Evolutionary conservation across 805 yeast genomes (phyloP).

Genomic region (Wickerhamiella siamensis): DNA sequence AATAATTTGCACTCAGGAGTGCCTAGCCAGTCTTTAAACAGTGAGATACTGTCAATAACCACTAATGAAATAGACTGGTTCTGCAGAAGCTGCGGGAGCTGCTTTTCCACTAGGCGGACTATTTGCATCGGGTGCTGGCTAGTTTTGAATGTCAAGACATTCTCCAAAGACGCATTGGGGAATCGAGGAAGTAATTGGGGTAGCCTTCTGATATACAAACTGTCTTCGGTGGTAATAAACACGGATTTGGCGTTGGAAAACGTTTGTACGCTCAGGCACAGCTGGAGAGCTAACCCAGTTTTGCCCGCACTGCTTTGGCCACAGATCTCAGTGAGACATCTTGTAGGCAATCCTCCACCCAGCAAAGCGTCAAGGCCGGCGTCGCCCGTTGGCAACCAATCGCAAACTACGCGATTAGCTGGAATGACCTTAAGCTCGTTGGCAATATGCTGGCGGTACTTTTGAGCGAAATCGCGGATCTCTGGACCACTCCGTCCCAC

Average conservation of each 20-base stretch:
- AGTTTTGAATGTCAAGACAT: constrained; percentile 15
- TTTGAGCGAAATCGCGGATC: constrained; percentile 5
- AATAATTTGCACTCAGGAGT: constrained; percentile 11
- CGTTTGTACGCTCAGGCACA: constrained; percentile 45
- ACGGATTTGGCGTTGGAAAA: constrained; percentile 30
- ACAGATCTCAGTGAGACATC: constrained; percentile 54
- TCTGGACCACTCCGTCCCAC: constrained; percentile 8
- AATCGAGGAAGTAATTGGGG: constrained; percentile 2
- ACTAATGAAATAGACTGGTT: constrained; percentile 35
- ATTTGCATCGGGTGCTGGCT: neutral
- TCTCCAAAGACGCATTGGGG: constrained; percentile 8
- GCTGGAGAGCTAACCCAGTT: constrained; percentile 60
- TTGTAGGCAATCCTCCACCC: constrained; percentile 43
- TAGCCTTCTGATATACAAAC: constrained; percentile 51
- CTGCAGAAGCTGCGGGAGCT: neutral
- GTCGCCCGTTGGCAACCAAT: constrained; percentile 19
- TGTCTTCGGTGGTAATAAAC: constrained; percentile 68
- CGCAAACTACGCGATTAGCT: neutral
- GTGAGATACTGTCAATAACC: constrained; percentile 61
- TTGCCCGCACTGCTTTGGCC: constrained; percentile 84
- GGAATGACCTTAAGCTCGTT: neutral
- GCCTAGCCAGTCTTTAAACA: constrained; percentile 19
- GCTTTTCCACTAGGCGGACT: neutral
- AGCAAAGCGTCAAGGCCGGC: constrained; percentile 37
- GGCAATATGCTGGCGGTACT: neutral